Evolutionary conservation across 2,329 filamentous ascomycete genomes (phyloP).

Genomic region (Pyrenophora tritici-repentis): DNA sequence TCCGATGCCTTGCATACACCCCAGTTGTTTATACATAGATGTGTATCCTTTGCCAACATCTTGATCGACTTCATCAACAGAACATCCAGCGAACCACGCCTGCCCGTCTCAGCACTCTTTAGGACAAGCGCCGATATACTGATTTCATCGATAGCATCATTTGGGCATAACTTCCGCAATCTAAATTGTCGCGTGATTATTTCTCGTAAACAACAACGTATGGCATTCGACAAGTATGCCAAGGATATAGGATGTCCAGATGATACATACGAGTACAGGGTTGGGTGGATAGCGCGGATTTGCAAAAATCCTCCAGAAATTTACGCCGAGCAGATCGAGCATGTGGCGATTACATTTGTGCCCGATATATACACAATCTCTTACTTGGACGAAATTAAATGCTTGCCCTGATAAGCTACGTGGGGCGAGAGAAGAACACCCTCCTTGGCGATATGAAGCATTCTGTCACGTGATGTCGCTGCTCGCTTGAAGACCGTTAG

Average conservation of each 20-base stretch:
- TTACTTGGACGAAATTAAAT: no score
- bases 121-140: slow-evolving; percentile 12
- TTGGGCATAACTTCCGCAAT: slow-evolving; percentile 17
- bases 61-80: slow-evolving; percentile 2
- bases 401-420: no score
- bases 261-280: slow-evolving; percentile 1
- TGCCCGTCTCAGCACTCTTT: slow-evolving; percentile 11
- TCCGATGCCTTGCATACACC: slow-evolving; percentile 8
- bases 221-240: slow-evolving; percentile 5
- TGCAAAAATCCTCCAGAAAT: neutral
- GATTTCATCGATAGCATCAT: slow-evolving; percentile 20
- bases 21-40: slow-evolving; percentile 8
- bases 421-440: neutral
- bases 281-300: neutral
- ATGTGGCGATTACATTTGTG: neutral
- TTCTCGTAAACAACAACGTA: neutral
- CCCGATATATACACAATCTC: no score
- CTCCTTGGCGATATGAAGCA: neutral
- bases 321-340: neutral
- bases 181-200: slow-evolving; percentile 11
- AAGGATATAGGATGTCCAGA: slow-evolving; percentile 1
- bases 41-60: slow-evolving; percentile 4
- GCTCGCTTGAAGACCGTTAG: slow-evolving; percentile 33
- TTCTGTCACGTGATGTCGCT: neutral
- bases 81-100: slow-evolving; percentile 8